Base-by-base conservation (phyloP, 1,284 basidiomycete genomes). In the Athelia psychrophila region DNA sequence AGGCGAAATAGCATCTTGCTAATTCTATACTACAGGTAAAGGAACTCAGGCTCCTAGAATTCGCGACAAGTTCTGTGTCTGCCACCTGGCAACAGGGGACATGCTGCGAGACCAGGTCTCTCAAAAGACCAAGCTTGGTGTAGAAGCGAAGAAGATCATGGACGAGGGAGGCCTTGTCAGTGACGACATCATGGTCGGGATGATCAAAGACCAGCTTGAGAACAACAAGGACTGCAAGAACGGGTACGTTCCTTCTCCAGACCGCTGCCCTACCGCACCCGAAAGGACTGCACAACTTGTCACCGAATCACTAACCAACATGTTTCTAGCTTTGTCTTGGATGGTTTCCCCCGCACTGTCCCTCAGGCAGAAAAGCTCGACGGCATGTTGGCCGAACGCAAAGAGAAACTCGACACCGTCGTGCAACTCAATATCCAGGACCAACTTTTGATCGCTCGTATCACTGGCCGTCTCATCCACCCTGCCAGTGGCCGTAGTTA, bases 281-380 rank as follows among this genome's bases (percentile, higher is more conserved):
- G 6, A 8, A 6, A 42, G 38, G n/a, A 22, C 38, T 42, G 56
- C 48, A 49, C 44, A 51, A 9, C 33, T 54, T 44, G 24, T 3
- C 27, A 25, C 51, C 45, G 16, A 16, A 38, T 46, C 32, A 19
- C 49, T 23, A 36, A 24, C 33, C 23, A 13, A 18, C 20, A 13
- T 13, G 13, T 30, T 48, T 35, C 2, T 54, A 97, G 95, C 46
- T 99, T 99, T 74, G 97, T 99, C 57, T 82, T 99, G 47, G 96
- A 99, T 66, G 96, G 96, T 19, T 99, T 99, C 85, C 96, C 96
- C 32, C 91, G 97, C 48, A 99, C 96, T 15, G 93, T 98, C 38
- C 87, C 91, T n/a, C 97, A 99, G 67, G 97, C 96, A 4, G 84
- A 95, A 74, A 99, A 98, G 74, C 86, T 99, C 56, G 96, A 98